phyloP scores from a whole-genome alignment of 345 rosid genomes.

The Hypericum perforatum region DNA sequence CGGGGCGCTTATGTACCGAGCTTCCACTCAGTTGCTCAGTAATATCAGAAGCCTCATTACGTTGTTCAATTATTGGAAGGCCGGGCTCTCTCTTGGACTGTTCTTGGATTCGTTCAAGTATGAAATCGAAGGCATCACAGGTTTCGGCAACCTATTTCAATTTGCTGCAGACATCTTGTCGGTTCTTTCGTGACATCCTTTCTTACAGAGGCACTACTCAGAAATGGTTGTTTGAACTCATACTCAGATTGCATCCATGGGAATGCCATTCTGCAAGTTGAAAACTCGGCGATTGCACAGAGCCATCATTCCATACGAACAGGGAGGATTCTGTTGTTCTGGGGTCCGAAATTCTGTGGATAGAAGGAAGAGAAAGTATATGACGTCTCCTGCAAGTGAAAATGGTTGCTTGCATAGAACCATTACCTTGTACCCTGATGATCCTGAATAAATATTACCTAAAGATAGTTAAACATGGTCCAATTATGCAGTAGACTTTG shows the following conservation, averaged over 20 bases:
- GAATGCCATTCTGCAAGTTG: neutral
- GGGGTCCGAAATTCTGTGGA: too few relatives aligned
- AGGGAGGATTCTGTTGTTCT: too few relatives aligned
- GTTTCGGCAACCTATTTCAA: constrained; percentile 14
- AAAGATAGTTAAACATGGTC: too few relatives aligned
- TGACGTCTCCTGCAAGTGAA: too few relatives aligned
- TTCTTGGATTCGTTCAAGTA: constrained; percentile 93
- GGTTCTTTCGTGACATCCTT: constrained; percentile 11
- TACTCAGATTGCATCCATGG: neutral
- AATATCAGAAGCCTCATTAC: constrained; percentile 42
- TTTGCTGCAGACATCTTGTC: constrained; percentile 20
- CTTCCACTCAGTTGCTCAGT: constrained; percentile 43
- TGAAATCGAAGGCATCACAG: constrained; percentile 25
- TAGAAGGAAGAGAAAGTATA: too few relatives aligned
- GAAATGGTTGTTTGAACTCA: neutral
- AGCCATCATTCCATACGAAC: too few relatives aligned
- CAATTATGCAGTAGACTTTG: too few relatives aligned
- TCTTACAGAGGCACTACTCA: neutral
- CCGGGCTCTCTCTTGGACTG: constrained; percentile 81
- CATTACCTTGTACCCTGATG: too few relatives aligned
- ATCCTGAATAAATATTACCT: too few relatives aligned
- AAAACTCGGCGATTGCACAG: too few relatives aligned
- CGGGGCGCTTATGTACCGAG: constrained; percentile 79
- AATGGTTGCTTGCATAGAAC: too few relatives aligned
- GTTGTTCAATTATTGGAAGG: constrained; percentile 83